Percentiles rank a stretch among this genome's conserved stretches.
Evolutionary conservation across 306 rosid species (phyloP).

Genomic region (Canavalia gladiata): DNA sequence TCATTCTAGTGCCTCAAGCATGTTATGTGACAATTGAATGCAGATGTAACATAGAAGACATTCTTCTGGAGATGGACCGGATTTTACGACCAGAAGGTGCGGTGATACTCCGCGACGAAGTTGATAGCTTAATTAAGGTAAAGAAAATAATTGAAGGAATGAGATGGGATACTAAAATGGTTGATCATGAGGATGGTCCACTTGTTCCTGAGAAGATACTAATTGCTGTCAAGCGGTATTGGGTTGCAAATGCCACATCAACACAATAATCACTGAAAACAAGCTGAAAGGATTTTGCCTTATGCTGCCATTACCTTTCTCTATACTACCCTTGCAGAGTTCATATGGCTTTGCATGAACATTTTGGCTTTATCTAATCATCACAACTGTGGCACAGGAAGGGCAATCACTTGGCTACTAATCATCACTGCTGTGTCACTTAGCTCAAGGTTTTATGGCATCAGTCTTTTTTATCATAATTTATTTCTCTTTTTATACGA

Average conservation of each 20-base stretch:
- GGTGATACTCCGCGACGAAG: constrained; percentile 90
- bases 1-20: constrained; percentile 38
- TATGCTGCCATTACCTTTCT: constrained; percentile 40
- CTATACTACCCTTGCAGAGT: constrained; percentile 43
- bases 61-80: constrained; percentile 96
- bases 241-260: constrained; percentile 86
- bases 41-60: constrained; percentile 88
- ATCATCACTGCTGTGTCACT: constrained; percentile 31
- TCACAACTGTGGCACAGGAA: constrained; percentile 32
- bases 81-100: constrained; percentile 95
- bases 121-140: constrained; percentile 71
- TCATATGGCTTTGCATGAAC: constrained; percentile 48
- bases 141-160: constrained; percentile 85
- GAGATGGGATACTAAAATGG: constrained; percentile 94
- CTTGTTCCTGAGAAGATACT: constrained; percentile 91
- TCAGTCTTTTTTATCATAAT: constrained; percentile 44
- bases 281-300: constrained; percentile 41
- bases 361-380: constrained; percentile 47
- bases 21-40: constrained; percentile 32
- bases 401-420: constrained; percentile 34
- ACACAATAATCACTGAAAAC: constrained; percentile 48
- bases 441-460: constrained; percentile 43
- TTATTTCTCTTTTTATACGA: constrained; percentile 44
- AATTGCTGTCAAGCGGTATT: constrained; percentile 92
- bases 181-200: constrained; percentile 97